Conservation (phyloP, 805 yeast genomes). For the Lachancea sp. region DNA sequence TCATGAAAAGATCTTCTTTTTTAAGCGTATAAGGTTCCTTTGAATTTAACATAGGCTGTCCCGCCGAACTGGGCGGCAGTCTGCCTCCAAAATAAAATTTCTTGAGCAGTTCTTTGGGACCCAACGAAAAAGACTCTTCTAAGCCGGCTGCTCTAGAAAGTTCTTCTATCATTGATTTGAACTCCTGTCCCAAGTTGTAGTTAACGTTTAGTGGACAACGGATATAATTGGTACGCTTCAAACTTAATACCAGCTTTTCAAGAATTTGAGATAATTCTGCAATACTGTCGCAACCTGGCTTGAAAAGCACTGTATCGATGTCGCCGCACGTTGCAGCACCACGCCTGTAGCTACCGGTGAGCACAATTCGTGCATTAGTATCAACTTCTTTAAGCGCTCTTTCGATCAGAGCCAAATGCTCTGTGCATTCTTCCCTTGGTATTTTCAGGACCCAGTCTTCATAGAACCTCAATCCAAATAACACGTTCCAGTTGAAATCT, state of each 20-base stretch:
- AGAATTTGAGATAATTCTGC: constrained; percentile 16
- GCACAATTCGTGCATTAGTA: constrained; percentile 17
- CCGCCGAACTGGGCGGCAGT: not conserved
- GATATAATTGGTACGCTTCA: constrained; percentile 19
- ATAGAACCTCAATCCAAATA: constrained; percentile 31
- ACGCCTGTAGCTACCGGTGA: constrained; percentile 29
- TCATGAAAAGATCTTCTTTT: constrained; percentile 2
- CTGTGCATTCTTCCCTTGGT: constrained; percentile 22
- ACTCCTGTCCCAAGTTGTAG: constrained; percentile 1
- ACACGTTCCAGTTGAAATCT: constrained; percentile 25
- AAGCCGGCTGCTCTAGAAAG: constrained; percentile 1
- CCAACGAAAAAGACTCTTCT: not conserved
- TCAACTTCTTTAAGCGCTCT: constrained; percentile 17
- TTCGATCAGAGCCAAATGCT: constrained; percentile 17
- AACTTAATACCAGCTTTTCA: constrained; percentile 16
- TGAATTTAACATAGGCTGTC: not conserved
- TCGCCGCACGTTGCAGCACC: constrained; percentile 26
- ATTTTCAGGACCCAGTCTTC: constrained; percentile 28
- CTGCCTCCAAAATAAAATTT: constrained; percentile 10
- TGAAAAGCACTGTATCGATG: constrained; percentile 28
- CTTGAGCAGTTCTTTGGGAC: constrained; percentile 5
- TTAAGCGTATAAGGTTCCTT: not conserved
- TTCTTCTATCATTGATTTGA: constrained; percentile 2
- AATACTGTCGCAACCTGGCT: constrained; percentile 21
- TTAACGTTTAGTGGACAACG: constrained; percentile 21